These are phyloP conservation scores for Chlorella sp. DNA, from an alignment of 139 green algal species.

Conservation along the genomic window DNA sequence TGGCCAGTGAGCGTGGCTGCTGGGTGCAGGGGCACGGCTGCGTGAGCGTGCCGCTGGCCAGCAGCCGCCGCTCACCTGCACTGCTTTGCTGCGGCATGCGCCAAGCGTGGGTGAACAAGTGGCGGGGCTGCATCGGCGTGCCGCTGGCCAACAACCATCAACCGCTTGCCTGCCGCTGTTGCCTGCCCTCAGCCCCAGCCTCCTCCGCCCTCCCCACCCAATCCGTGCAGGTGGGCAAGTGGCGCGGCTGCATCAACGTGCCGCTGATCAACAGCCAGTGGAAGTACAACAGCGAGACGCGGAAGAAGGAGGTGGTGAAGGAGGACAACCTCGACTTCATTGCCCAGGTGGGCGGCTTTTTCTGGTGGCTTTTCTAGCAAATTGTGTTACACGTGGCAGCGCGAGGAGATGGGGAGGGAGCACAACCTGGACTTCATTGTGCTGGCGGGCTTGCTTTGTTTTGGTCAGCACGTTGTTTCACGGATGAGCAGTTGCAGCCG, in stretches of 20 bases:
- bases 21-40: too few relatives aligned
- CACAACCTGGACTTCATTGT: too few relatives aligned
- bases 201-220: not conserved
- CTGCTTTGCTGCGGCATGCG: too few relatives aligned
- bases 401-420: too few relatives aligned
- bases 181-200: not conserved
- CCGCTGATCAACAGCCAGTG: constrained; percentile 37
- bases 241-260: constrained; percentile 73
- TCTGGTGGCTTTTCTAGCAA: not conserved
- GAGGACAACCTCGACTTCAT: constrained; percentile 60
- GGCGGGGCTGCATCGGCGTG: constrained; percentile 71
- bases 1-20: too few relatives aligned
- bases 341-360: constrained; percentile 43
- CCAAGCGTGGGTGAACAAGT: constrained; percentile 70
- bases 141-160: constrained; percentile 39
- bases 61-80: too few relatives aligned
- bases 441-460: too few relatives aligned
- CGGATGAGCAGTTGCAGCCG: too few relatives aligned
- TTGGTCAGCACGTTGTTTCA: too few relatives aligned
- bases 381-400: too few relatives aligned
- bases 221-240: constrained; percentile 55
- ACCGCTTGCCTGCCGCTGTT: too few relatives aligned
- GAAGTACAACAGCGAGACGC: constrained; percentile 51
- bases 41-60: too few relatives aligned
- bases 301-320: constrained; percentile 62